Evolutionary conservation across 2,329 filamentous ascomycete genomes (phyloP).

Genomic region (Colletotrichum sp.): DNA sequence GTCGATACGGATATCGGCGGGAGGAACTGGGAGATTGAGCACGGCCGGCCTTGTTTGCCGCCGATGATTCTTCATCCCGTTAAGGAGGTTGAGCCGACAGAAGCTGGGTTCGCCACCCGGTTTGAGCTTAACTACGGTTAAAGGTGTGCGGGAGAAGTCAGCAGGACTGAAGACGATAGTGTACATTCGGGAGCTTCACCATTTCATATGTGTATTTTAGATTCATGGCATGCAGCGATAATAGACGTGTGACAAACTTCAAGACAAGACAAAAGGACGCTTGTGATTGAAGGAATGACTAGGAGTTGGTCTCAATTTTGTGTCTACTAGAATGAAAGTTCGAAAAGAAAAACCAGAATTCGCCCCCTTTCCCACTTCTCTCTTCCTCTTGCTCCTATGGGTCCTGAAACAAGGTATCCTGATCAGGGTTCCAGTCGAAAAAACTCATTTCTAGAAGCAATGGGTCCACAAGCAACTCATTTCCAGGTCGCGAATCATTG

Average conservation of each 20-base stretch:
- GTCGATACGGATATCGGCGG: conserved; percentile 62
- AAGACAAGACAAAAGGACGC: neutral
- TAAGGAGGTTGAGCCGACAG: conserved; percentile 61
- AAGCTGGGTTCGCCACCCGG: conserved; percentile 42
- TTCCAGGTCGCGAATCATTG: no score
- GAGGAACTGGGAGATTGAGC: conserved; percentile 56
- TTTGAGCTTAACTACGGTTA: conserved; percentile 44
- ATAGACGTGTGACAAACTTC: neutral
- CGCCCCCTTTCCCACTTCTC: rapidly evolving
- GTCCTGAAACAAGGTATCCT: neutral
- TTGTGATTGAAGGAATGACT: no score
- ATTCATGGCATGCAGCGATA: neutral
- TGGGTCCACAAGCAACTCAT: no score
- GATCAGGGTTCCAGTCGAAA: neutral
- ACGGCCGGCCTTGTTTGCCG: conserved; percentile 64
- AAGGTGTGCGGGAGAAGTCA: conserved; percentile 14
- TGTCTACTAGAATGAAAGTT: no score
- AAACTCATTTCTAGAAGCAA: neutral
- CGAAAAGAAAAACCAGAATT: no score
- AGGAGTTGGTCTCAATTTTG: rapidly evolving
- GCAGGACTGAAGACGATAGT: neutral
- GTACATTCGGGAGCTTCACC: neutral
- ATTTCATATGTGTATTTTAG: neutral
- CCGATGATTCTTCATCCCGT: conserved; percentile 65
- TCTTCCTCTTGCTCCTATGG: neutral